Evolutionary conservation across 257 asterid genomes (phyloP).

Genomic region (Plantago major): DNA sequence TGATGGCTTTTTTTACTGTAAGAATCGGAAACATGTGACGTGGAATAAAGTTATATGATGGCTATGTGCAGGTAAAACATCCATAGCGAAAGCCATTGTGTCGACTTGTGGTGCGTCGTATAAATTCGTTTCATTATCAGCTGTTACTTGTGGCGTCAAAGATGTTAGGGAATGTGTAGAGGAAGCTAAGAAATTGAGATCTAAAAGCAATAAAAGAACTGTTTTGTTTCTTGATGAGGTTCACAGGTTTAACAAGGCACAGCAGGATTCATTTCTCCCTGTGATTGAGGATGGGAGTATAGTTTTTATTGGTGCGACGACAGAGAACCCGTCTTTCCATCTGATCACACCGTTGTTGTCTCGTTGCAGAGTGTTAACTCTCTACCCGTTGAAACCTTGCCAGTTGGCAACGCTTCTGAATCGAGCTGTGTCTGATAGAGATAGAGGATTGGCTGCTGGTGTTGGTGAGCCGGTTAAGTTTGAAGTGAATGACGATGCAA

Average conservation of each 20-base stretch:
- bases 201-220: constrained; percentile 32
- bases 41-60: no score
- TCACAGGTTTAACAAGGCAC: constrained; percentile 88
- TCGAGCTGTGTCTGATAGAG: constrained; percentile 38
- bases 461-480: constrained; percentile 10
- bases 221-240: constrained; percentile 81
- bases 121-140: constrained; percentile 61
- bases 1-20: no score
- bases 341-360: constrained; percentile 73
- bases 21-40: no score
- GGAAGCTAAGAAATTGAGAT: constrained; percentile 43
- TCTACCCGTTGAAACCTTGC: constrained; percentile 50
- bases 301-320: constrained; percentile 84
- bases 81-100: constrained; percentile 73
- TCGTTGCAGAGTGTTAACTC: constrained; percentile 66
- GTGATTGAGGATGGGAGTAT: constrained; percentile 88
- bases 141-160: constrained; percentile 81
- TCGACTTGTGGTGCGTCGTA: constrained; percentile 28
- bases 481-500: constrained; percentile 35
- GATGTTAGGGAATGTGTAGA: constrained; percentile 79
- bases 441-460: constrained; percentile 34
- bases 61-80: constrained; percentile 64
- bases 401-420: constrained; percentile 37
- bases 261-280: constrained; percentile 79
- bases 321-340: constrained; percentile 89